Conservation (phyloP, 768 basidiomycete species). For the Amanita muscaria region DNA sequence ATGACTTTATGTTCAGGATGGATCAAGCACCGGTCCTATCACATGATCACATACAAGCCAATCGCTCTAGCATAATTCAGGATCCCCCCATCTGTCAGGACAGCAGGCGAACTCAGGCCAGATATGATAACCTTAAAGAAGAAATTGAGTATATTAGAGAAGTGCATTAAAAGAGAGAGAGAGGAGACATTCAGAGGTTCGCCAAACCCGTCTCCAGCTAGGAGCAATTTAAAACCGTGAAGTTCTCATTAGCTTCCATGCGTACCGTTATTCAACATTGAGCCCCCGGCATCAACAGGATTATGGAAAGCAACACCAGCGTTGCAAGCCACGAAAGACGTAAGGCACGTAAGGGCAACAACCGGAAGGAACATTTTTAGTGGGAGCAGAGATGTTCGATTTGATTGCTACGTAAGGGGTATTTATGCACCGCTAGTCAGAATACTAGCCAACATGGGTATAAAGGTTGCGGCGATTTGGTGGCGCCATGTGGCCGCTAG, state of each 20-base stretch:
- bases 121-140: constrained; percentile 51
- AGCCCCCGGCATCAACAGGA: constrained; percentile 45
- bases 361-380: not conserved
- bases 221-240: not conserved
- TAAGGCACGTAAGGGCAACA: not conserved
- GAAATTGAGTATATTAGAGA: not conserved
- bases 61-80: constrained; percentile 53
- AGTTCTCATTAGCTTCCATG: not conserved
- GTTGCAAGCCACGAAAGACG: not conserved
- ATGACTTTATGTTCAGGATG: not conserved
- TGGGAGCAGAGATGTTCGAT: no score
- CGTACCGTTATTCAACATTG: constrained; percentile 52
- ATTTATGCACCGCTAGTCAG: no score
- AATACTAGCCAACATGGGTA: no score
- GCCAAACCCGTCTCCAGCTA: constrained; percentile 33
- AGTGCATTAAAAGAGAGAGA: not conserved
- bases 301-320: constrained; percentile 29
- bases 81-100: constrained; percentile 48
- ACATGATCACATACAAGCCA: constrained; percentile 41
- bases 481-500: no score
- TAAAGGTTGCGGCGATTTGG: no score
- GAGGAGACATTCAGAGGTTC: constrained; percentile 68
- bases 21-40: not conserved
- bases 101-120: constrained; percentile 45
- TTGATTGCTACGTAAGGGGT: no score